These are phyloP conservation scores for Sanguinoderma infundibulare DNA, from an alignment of 1,284 basidiomycete species.

Conservation along the genomic window DNA sequence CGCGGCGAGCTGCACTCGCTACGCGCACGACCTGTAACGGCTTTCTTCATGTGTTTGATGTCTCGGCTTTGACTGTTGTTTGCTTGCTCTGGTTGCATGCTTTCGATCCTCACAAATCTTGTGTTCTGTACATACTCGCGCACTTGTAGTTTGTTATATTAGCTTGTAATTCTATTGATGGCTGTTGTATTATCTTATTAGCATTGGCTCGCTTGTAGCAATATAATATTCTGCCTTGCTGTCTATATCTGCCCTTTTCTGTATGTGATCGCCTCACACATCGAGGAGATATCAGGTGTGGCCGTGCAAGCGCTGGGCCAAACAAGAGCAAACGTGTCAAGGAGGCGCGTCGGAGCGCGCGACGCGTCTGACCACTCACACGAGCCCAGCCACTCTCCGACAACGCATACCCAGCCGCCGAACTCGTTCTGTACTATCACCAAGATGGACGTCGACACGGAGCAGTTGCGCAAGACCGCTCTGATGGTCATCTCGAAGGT, in stretches of 20 bases:
- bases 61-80: neutral
- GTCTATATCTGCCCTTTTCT: neutral
- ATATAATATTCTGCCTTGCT: constrained; percentile 10
- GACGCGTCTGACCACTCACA: constrained; percentile 8
- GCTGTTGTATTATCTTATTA: constrained; percentile 8
- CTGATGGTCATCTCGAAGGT: constrained; percentile 13
- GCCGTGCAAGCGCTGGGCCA: constrained; percentile 4
- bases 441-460: constrained; percentile 10
- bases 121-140: neutral
- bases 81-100: neutral
- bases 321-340: constrained; percentile 22
- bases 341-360: constrained; percentile 3
- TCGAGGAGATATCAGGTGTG: neutral
- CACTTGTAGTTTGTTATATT: neutral
- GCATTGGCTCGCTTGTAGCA: constrained; percentile 11
- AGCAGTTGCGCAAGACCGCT: constrained; percentile 8
- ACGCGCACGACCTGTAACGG: constrained; percentile 2
- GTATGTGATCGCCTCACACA: too few relatives aligned
- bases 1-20: neutral
- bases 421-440: neutral
- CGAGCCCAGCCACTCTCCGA: neutral
- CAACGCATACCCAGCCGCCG: neutral
- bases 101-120: neutral
- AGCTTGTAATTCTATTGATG: neutral
- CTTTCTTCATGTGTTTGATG: neutral